A percentile compares a stretch with the other conserved stretches of the same genome.
Conservation (phyloP, 2,329 filamentous ascomycete genomes). For the Knufia petricola region DNA sequence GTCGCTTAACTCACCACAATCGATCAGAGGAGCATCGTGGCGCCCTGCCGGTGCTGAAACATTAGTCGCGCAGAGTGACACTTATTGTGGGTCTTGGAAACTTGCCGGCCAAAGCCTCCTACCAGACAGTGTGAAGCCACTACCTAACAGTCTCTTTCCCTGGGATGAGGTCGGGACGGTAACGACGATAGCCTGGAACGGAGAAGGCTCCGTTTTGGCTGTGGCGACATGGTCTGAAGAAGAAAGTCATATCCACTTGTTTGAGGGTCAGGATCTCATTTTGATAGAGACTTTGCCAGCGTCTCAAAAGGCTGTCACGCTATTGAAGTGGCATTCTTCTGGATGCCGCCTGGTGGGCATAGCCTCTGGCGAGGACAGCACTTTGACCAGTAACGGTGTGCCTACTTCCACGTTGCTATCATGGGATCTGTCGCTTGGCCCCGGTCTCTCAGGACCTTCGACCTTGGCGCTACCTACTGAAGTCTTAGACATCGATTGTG, state of each 20-base stretch:
- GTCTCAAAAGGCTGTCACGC: conserved; percentile 35
- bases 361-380: conserved; percentile 31
- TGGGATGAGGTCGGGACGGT: conserved; percentile 26
- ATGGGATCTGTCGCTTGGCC: conserved; percentile 29
- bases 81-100: conserved; percentile 38
- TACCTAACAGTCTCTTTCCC: conserved; percentile 15
- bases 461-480: conserved; percentile 21
- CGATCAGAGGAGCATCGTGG: conserved; percentile 37
- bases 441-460: conserved; percentile 14
- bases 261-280: conserved; percentile 33
- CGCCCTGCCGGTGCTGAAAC: conserved; percentile 35
- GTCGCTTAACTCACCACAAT: conserved; percentile 25
- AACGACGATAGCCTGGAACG: conserved; percentile 39
- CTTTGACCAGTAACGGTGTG: neutral
- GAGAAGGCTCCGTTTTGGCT: conserved; percentile 35
- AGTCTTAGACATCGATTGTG: conserved; percentile 37
- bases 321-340: conserved; percentile 33
- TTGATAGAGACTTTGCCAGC: conserved; percentile 36
- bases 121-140: conserved; percentile 9
- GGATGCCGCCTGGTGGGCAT: conserved; percentile 34
- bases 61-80: conserved; percentile 34
- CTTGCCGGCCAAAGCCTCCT: conserved; percentile 22
- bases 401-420: conserved; percentile 27
- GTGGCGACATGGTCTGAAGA: conserved; percentile 35
- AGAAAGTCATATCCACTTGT: conserved; percentile 35